Evolutionary conservation across 1,284 basidiomycete genomes (phyloP), one percentile per base, ranked within the genome.

Genomic region (Afroboletus lepidellus): DNA sequence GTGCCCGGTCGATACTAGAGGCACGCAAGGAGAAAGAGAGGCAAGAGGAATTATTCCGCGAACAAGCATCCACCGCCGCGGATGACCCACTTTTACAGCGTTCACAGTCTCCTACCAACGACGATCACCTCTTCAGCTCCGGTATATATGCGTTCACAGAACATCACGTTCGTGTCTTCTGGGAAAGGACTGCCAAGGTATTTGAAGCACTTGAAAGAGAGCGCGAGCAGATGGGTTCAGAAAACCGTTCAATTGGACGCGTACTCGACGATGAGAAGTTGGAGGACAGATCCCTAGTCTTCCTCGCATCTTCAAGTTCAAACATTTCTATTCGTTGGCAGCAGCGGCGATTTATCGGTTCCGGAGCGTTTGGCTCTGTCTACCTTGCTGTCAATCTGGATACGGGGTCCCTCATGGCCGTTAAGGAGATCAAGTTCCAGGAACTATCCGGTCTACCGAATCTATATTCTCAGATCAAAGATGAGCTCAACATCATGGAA

Each of bases 271-370:
- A 92, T 61, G 90, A 94, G 66, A 92, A 90, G 52, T 81, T 87
- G 18, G 95, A 97, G 70, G 94, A 98, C 68, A 84, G 91, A 43
- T 93, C 94, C 0, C 76, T 96, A 43, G 87, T 94, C 8, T 94
- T 94, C 75, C 81, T 97, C 45, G 94, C 96, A 1, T 92, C 92
- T 2, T 92, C 92, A 15, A 88, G 88, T 46, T 95, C 94, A 42
- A 97, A 96, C 62, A 94, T 99, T 56, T 94, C 94, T 5, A 90
- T 99, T 58, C 87, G 94, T 29, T 99, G 97, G 97, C 97, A 99
- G 71, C 97, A 99, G 71, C 95, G 96, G 30, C 86, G 90, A 50
- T 98, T 98, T 73, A 98, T 99, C 62, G 97, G 97, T 46, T 88
- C 94, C 30, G 97, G 97, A 21, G 96, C 97, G 9, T 98, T 98